These are phyloP conservation scores for Camelina laxa DNA, from an alignment of 345 rosid genomes.

Conservation along the genomic window DNA sequence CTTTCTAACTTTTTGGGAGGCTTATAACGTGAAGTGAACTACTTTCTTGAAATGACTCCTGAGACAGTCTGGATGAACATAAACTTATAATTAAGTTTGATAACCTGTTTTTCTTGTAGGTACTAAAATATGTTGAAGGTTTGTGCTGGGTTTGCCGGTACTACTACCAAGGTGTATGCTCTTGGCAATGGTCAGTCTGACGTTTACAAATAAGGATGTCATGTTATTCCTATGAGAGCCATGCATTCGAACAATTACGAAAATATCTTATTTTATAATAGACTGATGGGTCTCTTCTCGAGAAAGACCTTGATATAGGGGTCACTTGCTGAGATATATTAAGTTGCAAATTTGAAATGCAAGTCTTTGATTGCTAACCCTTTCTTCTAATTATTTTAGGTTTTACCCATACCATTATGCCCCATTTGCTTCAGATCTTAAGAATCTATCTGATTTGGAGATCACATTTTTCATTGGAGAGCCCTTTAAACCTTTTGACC, in stretches of 20 bases:
- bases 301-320: slow-evolving; percentile 30
- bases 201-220: not conserved
- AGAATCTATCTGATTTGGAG: slow-evolving; percentile 75
- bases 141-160: slow-evolving; percentile 98
- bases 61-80: slow-evolving; percentile 9
- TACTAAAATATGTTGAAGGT: slow-evolving; percentile 90
- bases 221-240: slow-evolving; percentile 11
- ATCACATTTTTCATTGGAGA: slow-evolving; percentile 86
- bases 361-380: slow-evolving; percentile 4
- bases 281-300: slow-evolving; percentile 18
- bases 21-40: not conserved
- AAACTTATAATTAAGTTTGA: slow-evolving; percentile 9
- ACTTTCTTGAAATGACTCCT: not conserved
- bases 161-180: slow-evolving; percentile 93
- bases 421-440: slow-evolving; percentile 98
- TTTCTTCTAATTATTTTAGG: slow-evolving; percentile 58
- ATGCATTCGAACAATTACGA: slow-evolving; percentile 19
- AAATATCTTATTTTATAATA: slow-evolving; percentile 14
- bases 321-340: slow-evolving; percentile 11
- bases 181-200: slow-evolving; percentile 94
- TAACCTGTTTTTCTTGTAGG: slow-evolving; percentile 58
- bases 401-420: slow-evolving; percentile 99
- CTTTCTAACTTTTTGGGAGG: slow-evolving; percentile 1
- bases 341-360: slow-evolving; percentile 17
- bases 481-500: slow-evolving; percentile 98